Conservation (phyloP, 1,284 basidiomycete species). For the Leccinum variabile region DNA sequence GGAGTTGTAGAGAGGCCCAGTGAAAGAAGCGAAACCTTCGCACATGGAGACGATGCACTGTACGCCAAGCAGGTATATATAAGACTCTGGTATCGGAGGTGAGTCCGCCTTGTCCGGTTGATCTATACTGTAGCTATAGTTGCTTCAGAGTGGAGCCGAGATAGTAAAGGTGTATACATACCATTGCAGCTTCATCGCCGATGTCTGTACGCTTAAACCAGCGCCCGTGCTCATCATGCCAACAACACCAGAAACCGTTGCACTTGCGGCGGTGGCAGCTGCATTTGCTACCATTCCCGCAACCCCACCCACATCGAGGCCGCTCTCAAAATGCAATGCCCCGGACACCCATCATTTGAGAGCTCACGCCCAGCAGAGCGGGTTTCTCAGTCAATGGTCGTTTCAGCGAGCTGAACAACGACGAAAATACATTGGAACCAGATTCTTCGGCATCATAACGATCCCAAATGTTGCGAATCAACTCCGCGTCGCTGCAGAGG, state of each 20-base stretch:
- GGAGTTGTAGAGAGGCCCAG: conserved; percentile 68
- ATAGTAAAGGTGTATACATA: conserved; percentile 37
- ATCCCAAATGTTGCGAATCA: conserved; percentile 80
- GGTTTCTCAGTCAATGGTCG: conserved; percentile 88
- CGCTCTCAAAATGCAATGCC: conserved; percentile 43
- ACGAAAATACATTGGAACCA: conserved; percentile 72
- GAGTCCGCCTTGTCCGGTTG: conserved; percentile 96
- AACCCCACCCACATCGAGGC: conserved; percentile 67
- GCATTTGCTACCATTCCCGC: conserved; percentile 83
- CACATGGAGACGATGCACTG: conserved; percentile 88
- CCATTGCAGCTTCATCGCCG: conserved; percentile 86
- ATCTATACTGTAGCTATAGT: conserved; percentile 68
- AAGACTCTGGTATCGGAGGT: conserved; percentile 88
- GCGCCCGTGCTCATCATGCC: conserved; percentile 66
- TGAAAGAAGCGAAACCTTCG: conserved; percentile 80
- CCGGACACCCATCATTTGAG: conserved; percentile 80
- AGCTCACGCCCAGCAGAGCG: conserved; percentile 71
- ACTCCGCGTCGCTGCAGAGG: conserved; percentile 79
- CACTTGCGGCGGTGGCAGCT: conserved; percentile 79
- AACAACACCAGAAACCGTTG: conserved; percentile 72
- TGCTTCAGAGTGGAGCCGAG: background rate
- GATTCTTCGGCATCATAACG: conserved; percentile 71
- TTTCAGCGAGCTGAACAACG: conserved; percentile 81
- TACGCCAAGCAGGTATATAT: conserved; percentile 88
- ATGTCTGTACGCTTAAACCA: conserved; percentile 69